Evolutionary conservation across 2,329 filamentous ascomycete species (phyloP), one percentile per base, ranked within the genome.

Genomic region (Cladophialophora immunda): DNA sequence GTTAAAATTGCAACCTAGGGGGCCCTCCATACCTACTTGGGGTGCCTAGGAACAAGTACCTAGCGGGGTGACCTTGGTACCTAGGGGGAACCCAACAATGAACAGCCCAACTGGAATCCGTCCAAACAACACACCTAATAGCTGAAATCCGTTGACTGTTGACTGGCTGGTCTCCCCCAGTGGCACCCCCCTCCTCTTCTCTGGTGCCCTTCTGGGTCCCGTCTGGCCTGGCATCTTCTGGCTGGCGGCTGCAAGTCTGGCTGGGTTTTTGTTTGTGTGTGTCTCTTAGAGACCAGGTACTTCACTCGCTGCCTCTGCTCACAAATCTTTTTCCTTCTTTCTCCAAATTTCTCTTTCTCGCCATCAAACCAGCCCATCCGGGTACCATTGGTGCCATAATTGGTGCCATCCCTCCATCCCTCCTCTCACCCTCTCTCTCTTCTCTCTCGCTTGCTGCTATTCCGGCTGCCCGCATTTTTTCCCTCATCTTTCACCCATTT

Each of bases 401-500:
- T 50, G 45, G 45, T 50, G 45, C 7, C 19, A 13, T 50, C 45
- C 45, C 22, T 25, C 45, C 32, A 34, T 34, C 30, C 30, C 30
- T 32, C 30, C 30, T 47, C n/a, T n/a, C 41, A 22, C 45, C 4
- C 22, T n/a, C 19, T 50, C 19, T 11, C 45, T 11, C 19, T 4
- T 4, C 45, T 32, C 22, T 50, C 45, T 50, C 45, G 45, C 19
- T 50, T 9, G 45, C 45, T 32, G 29, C 45, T 47, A 19, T 52
- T 53, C 58, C 58, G 47, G 30, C 45, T 53, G 58, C 58, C 58
- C 58, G 58, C 25, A 22, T 32, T 27, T 60, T 61, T 61, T 61
- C 58, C 58, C 58, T 61, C 58, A 61, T 52, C 58, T 61, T 61
- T 61, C 58, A 61, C 30, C 58, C 58, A 47, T 52, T 61, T 47